Evolutionary conservation across 768 basidiomycete species (phyloP), one percentile per base, ranked within the genome.

Genomic region (Erythrobasidium yunnanense): DNA sequence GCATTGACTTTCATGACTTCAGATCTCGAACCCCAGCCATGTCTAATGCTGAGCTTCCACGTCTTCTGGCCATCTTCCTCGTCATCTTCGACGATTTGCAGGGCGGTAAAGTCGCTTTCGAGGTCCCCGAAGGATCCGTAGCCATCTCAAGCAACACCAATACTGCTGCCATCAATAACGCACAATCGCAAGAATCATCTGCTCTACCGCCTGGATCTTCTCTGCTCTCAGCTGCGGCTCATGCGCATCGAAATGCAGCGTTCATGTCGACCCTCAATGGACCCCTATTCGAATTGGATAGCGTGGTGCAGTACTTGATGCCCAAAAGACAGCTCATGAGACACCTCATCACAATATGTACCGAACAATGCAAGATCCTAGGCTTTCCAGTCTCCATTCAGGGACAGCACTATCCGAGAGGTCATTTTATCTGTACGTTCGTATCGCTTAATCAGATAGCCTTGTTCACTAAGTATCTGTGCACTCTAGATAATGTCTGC

Each of bases 301-400:
- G 90, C 70, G 86, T 97, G 62, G 88, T 88, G 18, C 90, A 87
- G 76, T 96, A 90, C 80, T 85, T 97, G 29, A 92, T 99, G 57
- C 93, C 95, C 1, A 85, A 84, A 17, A 84, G 84, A 62, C 81
- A 86, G 7, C 79, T 97, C 13, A 93, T 89, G 71, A 89, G 89
- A 18, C 82, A 89, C 68, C 83, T 99, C 22, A 87, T 96, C 50
- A 89, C 85, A 18, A 90, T 88, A 70, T 82, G 89, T 8, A 87
- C 88, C 0, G 82, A 82, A 47, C 83, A 81, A 33, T 86, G 89
- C 75, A 85, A 90, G 66, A 84, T 99, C 62, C 85, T 95, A 53
- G 93, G 93, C 1, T 90, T 92, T 73, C 95, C 95, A 1, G 85
- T 89, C 49, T 82, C 86, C 68, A 79, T 91, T 55, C 73, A 72